A percentile compares a stretch with the other conserved stretches of the same genome.
Conservation (phyloP, 2,329 filamentous ascomycete genomes). For the Fusarium verrucosum region DNA sequence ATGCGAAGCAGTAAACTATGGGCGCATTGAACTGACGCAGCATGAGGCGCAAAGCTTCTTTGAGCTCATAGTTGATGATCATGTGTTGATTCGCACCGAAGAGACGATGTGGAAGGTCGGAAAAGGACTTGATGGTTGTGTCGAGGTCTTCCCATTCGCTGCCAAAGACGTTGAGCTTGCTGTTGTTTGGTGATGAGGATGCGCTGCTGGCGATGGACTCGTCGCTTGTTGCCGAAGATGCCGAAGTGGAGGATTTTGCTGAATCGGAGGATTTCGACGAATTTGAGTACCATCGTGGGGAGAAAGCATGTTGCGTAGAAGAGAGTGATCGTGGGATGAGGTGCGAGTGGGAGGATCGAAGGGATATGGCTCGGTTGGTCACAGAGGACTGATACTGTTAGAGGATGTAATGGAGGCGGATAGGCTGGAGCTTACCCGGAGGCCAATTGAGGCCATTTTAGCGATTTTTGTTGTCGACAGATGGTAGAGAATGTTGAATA, state of each 20-base stretch:
- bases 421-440: constrained; percentile 34
- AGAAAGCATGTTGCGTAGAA: constrained; percentile 2
- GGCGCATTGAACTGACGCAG: constrained; percentile 92
- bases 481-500: neutral
- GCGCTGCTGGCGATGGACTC: constrained; percentile 24
- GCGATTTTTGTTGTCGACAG: neutral
- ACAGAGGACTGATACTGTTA: constrained; percentile 32
- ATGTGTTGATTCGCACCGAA: constrained; percentile 98
- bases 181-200: constrained; percentile 36
- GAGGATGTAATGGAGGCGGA: neutral
- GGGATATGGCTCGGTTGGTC: constrained; percentile 36
- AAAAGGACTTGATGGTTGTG: constrained; percentile 54
- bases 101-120: constrained; percentile 57
- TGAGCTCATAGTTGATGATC: constrained; percentile 94
- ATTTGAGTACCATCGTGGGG: constrained; percentile 39
- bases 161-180: constrained; percentile 51
- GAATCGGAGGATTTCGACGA: constrained; percentile 11
- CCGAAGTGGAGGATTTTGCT: neutral
- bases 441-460: constrained; percentile 39
- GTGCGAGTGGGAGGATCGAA: constrained; percentile 30
- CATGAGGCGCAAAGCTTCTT: constrained; percentile 86
- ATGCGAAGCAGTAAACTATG: constrained; percentile 96
- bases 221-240: neutral
- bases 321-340: constrained; percentile 14
- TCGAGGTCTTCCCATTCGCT: constrained; percentile 58